These are phyloP conservation scores for Podila minutissima DNA, from an alignment of 192 early-diverging fungal genomes.

Conservation along the genomic window DNA sequence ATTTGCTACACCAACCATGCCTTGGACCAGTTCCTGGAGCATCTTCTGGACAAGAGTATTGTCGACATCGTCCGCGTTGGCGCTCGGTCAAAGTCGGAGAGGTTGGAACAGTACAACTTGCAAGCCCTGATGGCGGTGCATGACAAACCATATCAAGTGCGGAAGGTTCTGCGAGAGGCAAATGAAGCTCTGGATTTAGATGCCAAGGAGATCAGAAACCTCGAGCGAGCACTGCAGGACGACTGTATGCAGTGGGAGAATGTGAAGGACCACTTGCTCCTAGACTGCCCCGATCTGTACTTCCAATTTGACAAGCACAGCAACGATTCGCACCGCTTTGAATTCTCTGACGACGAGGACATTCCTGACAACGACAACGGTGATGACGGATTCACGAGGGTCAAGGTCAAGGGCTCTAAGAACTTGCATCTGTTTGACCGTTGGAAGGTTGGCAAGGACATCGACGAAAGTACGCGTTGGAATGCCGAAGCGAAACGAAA, in stretches of 20 bases:
- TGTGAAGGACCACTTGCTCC: constrained; percentile 7
- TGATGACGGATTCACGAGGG: constrained; percentile 8
- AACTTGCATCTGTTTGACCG: constrained; percentile 5
- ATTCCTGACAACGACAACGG: background rate
- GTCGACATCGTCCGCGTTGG: constrained; percentile 60
- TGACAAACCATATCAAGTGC: constrained; percentile 18
- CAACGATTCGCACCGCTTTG: background rate
- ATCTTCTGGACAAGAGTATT: constrained; percentile 55
- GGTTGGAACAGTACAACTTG: constrained; percentile 26
- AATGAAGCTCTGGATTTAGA: constrained; percentile 2
- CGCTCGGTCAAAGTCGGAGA: constrained; percentile 41
- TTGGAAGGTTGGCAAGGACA: constrained; percentile 23
- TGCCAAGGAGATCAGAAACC: constrained; percentile 5
- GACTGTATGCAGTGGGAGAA: constrained; percentile 19
- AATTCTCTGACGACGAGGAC: background rate
- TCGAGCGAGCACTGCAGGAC: constrained; percentile 17
- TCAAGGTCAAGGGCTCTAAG: background rate
- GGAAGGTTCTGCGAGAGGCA: constrained; percentile 3
- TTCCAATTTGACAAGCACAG: background rate
- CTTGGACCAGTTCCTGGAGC: constrained; percentile 65
- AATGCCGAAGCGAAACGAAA: background rate
- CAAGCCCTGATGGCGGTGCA: constrained; percentile 16
- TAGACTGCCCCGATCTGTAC: constrained; percentile 4
- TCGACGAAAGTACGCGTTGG: background rate
- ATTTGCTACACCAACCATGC: constrained; percentile 73